Percentiles rank a stretch among this genome's conserved stretches.
phyloP scores from a whole-genome alignment of 2,329 filamentous ascomycete genomes.

The Botrytis medusae region DNA sequence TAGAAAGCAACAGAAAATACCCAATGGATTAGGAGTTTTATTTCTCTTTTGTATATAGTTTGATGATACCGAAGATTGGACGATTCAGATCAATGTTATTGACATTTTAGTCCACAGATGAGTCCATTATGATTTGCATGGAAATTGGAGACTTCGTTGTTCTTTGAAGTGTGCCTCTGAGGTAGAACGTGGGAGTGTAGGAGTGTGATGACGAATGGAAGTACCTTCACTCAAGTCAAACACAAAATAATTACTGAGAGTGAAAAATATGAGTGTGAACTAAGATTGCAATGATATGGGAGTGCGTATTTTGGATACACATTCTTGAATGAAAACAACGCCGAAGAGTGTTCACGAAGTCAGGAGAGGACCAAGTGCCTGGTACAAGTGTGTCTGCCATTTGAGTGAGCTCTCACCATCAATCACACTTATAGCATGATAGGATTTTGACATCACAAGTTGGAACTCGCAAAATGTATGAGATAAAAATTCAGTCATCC shows the following conservation, averaged over 20 bases:
- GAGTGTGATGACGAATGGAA: background rate
- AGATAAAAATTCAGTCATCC: background rate
- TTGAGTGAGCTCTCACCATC: background rate
- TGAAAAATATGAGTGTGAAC: background rate
- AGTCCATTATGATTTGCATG: background rate
- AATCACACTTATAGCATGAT: background rate
- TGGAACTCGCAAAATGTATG: fast-evolving
- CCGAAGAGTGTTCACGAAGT: background rate
- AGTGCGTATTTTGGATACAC: background rate
- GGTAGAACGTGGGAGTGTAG: background rate
- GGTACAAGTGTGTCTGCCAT: background rate
- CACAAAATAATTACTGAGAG: background rate
- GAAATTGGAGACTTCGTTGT: background rate
- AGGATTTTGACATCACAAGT: background rate
- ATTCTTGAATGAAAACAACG: background rate
- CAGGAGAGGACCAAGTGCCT: background rate
- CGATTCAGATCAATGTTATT: background rate
- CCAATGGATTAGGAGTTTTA: conserved; percentile 16
- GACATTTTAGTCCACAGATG: background rate
- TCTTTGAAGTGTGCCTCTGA: background rate
- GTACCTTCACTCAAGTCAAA: background rate
- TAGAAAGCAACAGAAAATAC: conserved; percentile 16
- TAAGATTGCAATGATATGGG: background rate
- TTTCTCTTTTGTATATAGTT: background rate
- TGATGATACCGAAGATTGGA: background rate